Conservation (phyloP, 2,329 filamentous ascomycete genomes). For the Dothidotthia symphoricarpi region DNA sequence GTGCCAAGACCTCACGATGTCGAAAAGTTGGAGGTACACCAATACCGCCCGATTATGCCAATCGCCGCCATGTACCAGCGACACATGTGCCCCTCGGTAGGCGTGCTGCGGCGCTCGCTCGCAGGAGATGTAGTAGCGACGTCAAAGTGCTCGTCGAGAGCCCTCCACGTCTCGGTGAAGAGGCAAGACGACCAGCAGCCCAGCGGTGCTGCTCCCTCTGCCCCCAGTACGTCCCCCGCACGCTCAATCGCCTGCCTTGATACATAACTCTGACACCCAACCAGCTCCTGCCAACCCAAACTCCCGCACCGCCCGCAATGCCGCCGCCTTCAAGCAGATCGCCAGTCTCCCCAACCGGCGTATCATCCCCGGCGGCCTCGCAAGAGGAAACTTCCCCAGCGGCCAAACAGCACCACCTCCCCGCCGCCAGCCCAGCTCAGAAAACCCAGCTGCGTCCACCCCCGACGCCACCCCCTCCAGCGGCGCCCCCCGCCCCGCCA, state of each 20-base stretch:
- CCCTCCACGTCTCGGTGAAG: constrained; percentile 28
- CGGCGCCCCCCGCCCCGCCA: constrained; percentile 10
- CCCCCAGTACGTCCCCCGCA: constrained; percentile 19
- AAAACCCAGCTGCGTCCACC: not conserved
- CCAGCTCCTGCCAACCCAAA: constrained; percentile 13
- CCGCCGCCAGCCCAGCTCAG: not conserved
- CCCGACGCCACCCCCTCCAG: not conserved
- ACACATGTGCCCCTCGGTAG: constrained; percentile 37
- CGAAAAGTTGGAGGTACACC: constrained; percentile 30
- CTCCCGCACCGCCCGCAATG: constrained; percentile 27
- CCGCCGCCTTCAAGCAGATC: constrained; percentile 26
- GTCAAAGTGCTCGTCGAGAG: constrained; percentile 20
- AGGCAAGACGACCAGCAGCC: constrained; percentile 24
- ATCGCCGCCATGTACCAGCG: constrained; percentile 37
- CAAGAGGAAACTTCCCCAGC: constrained; percentile 21
- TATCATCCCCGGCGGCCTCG: constrained; percentile 17
- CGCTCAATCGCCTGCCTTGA: constrained; percentile 3
- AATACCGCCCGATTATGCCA: constrained; percentile 11
- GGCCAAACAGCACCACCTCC: constrained; percentile 14
- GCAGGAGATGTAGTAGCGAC: constrained; percentile 17
- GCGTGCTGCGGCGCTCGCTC: constrained; percentile 27
- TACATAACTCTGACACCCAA: constrained; percentile 7
- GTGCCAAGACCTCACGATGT: constrained; percentile 29
- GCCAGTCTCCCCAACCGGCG: constrained; percentile 24
- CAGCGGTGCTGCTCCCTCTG: constrained; percentile 15